Evolutionary conservation across 176 grass and related monocot genomes (phyloP), one percentile per base, ranked within the genome.

Genomic region (Ensete glaucum): DNA sequence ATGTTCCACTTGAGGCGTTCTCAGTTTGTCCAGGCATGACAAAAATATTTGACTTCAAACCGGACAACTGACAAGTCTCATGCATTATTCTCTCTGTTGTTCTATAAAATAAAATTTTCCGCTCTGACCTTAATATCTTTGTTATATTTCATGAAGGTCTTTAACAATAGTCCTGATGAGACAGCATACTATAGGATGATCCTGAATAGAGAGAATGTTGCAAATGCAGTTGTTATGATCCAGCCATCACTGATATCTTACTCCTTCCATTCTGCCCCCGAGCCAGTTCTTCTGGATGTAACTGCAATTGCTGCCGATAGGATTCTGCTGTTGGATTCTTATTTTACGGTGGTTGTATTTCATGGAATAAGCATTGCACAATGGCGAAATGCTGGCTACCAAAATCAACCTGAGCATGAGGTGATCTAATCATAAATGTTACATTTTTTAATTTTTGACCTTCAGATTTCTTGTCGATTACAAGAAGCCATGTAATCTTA

Each of bases 341-440:
- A 57, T 56, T 74, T 74, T 27, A 74, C 14, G 7, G 53, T 74
- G 8, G 72, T 74, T 74, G 23, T 74, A 34, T 74, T 74, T 74
- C 72, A 74, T 74, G 72, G 72, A 74, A 50, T 50, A 57, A 74
- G 62, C 49, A 90, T 84, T 72, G 83, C 85, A 64, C 85, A 96
- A 71, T 96, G 92, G 92, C 82, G 87, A 83, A 96, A 96, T 71
- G 85, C 89, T 86, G 93, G 93, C 55, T 97, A 97, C 69, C 93
- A 97, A 81, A 72, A 92, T 86, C 87, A 92, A 92, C 73, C 81
- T 26, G 93, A 87, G 70, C 93, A 97, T 68, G 87, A 85, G 81
- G 93, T 92, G 74, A 86, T 82, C 48, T 77, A 64, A 14, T 19
- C 17, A 25, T 52, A 13, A 65, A 3, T 64, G n/a, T 24, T 12